These are phyloP conservation scores for Annulohypoxylon bovei DNA, from an alignment of 495 filamentous ascomycete species.

Conservation along the genomic window DNA sequence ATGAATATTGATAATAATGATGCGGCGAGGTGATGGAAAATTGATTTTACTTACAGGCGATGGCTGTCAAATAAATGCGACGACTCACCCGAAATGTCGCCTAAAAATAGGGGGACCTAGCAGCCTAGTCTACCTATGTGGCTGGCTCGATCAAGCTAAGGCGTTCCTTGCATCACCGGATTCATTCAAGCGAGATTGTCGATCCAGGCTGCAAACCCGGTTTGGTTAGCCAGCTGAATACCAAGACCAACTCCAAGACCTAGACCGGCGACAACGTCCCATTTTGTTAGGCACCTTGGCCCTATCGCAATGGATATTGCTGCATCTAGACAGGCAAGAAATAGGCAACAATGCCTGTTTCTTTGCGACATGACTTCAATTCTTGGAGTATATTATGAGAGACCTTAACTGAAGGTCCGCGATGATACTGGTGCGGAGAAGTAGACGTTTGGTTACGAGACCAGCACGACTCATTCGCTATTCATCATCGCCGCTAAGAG, in stretches of 20 bases:
- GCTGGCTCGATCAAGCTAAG: neutral
- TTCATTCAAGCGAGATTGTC: constrained; percentile 4
- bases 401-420: neutral
- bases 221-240: neutral
- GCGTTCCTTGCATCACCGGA: neutral
- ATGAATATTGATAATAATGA: neutral
- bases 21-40: neutral
- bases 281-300: neutral
- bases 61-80: neutral
- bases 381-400: constrained; percentile 14
- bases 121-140: neutral
- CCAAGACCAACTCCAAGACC: neutral
- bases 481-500: neutral
- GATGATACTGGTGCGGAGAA: neutral
- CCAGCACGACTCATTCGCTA: neutral
- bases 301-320: neutral
- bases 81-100: neutral
- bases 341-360: constrained; percentile 18
- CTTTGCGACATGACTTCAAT: neutral
- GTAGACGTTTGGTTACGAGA: too few species aligned
- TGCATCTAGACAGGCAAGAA: neutral
- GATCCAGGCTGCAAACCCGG: neutral
- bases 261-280: neutral
- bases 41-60: neutral
- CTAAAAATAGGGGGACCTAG: constrained; percentile 2